These are phyloP conservation scores for Entophlyctis luteolus DNA, from an alignment of 192 early-diverging fungal species.

Conservation along the genomic window DNA sequence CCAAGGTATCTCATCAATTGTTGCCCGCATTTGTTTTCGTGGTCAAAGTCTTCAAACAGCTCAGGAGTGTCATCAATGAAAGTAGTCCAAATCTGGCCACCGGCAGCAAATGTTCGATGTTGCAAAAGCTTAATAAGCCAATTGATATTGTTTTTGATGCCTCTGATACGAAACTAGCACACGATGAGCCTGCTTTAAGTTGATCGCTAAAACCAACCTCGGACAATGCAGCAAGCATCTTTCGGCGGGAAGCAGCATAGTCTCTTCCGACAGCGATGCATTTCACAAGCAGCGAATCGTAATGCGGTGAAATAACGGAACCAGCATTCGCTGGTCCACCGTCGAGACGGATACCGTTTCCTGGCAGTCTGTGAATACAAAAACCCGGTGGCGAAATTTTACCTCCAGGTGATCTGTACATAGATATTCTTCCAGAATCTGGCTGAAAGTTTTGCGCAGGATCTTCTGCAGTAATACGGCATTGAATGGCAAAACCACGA, in stretches of 20 bases:
- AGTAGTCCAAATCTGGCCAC: constrained; percentile 85
- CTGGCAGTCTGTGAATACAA: not conserved
- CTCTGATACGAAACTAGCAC: constrained; percentile 80
- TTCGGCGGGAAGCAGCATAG: constrained; percentile 86
- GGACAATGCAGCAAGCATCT: constrained; percentile 78
- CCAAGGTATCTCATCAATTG: constrained; percentile 85
- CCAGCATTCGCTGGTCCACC: constrained; percentile 82
- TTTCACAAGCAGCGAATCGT: constrained; percentile 94
- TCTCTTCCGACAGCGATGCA: constrained; percentile 67
- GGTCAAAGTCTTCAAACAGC: constrained; percentile 75
- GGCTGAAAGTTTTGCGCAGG: constrained; percentile 89
- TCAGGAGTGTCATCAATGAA: constrained; percentile 96
- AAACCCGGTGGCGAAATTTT: constrained; percentile 1
- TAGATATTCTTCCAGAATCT: constrained; percentile 92
- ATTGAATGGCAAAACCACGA: constrained; percentile 89
- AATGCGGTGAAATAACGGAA: constrained; percentile 89
- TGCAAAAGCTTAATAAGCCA: constrained; percentile 86
- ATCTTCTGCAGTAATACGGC: constrained; percentile 95
- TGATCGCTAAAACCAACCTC: too few species aligned
- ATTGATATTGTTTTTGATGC: constrained; percentile 94
- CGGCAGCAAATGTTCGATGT: constrained; percentile 74
- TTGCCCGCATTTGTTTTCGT: constrained; percentile 51
- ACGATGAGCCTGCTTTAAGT: too few species aligned
- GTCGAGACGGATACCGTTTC: constrained; percentile 43
- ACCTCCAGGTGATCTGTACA: constrained; percentile 87